phyloP scores from a whole-genome alignment of 345 rosid genomes.

The Jatropha curcas region DNA sequence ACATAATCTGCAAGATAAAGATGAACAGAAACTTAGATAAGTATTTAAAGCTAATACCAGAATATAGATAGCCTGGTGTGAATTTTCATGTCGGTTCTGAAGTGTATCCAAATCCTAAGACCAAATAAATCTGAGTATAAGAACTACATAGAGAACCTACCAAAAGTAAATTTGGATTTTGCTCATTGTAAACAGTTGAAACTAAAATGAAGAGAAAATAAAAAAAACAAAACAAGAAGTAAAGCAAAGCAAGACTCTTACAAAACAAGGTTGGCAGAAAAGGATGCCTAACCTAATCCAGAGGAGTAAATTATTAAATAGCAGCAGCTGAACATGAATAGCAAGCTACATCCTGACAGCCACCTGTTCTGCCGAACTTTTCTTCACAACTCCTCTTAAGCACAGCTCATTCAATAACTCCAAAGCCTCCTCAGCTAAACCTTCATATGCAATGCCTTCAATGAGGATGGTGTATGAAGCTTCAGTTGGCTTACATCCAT shows the following conservation, averaged over 20 bases:
- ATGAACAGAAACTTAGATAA: background rate
- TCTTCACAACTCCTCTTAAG: slow-evolving; percentile 61
- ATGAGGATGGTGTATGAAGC: slow-evolving; percentile 75
- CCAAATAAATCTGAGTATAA: background rate
- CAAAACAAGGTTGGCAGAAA: background rate
- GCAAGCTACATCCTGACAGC: slow-evolving; percentile 55
- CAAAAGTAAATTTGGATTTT: slow-evolving; percentile 11
- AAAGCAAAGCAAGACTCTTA: background rate
- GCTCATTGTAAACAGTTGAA: background rate
- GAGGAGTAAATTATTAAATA: slow-evolving; percentile 5
- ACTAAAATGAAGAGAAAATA: background rate
- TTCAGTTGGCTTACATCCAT: slow-evolving; percentile 79
- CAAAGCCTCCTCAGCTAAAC: slow-evolving; percentile 75
- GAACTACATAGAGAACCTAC: background rate
- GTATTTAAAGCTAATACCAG: background rate
- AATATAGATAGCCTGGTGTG: background rate
- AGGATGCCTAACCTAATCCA: background rate
- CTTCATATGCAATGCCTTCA: slow-evolving; percentile 82
- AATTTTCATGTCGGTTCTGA: background rate
- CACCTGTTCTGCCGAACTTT: slow-evolving; percentile 69
- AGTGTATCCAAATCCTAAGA: background rate
- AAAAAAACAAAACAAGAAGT: too few relatives aligned
- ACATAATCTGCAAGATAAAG: background rate
- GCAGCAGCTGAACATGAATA: background rate
- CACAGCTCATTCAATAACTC: slow-evolving; percentile 68